phyloP scores from a whole-genome alignment of 2,329 filamentous ascomycete species.

The Clarireedia homoeocarpa region DNA sequence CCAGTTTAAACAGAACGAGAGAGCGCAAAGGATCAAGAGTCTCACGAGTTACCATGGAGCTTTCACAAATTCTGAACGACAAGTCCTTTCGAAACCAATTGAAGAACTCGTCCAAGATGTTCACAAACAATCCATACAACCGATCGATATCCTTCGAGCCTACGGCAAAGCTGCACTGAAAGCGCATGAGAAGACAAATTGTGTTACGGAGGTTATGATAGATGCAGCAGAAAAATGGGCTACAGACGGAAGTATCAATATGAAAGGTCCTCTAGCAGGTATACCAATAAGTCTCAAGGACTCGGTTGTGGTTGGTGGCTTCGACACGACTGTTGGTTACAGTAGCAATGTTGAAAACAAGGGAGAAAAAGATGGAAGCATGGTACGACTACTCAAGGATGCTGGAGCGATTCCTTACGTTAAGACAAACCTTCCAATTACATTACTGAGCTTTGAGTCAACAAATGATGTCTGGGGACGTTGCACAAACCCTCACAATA shows the following conservation, averaged over 20 bases:
- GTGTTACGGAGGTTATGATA: constrained; percentile 80
- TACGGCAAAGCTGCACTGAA: constrained; percentile 82
- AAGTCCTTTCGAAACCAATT: constrained; percentile 66
- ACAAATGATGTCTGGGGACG: constrained; percentile 70
- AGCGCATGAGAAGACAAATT: constrained; percentile 83
- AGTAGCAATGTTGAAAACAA: constrained; percentile 65
- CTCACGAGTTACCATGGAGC: constrained; percentile 59
- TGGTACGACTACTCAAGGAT: constrained; percentile 73
- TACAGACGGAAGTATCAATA: constrained; percentile 49
- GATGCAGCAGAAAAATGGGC: constrained; percentile 70
- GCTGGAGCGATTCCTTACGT: constrained; percentile 85
- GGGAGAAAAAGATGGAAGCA: constrained; percentile 66
- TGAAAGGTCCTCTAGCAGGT: constrained; percentile 76
- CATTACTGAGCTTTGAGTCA: constrained; percentile 36
- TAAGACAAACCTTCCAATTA: constrained; percentile 86
- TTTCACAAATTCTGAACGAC: constrained; percentile 56
- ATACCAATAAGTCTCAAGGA: constrained; percentile 84
- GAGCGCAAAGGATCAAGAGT: constrained; percentile 58
- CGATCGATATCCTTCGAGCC: constrained; percentile 68
- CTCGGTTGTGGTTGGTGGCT: constrained; percentile 70
- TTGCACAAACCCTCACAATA: constrained; percentile 74
- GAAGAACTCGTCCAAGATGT: constrained; percentile 71
- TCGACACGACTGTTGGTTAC: constrained; percentile 78
- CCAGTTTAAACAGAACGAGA: constrained; percentile 71
- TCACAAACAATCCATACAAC: constrained; percentile 56